Evolutionary conservation across 257 asterid species (phyloP).

Genomic region (Oldenlandia corymbosa): DNA sequence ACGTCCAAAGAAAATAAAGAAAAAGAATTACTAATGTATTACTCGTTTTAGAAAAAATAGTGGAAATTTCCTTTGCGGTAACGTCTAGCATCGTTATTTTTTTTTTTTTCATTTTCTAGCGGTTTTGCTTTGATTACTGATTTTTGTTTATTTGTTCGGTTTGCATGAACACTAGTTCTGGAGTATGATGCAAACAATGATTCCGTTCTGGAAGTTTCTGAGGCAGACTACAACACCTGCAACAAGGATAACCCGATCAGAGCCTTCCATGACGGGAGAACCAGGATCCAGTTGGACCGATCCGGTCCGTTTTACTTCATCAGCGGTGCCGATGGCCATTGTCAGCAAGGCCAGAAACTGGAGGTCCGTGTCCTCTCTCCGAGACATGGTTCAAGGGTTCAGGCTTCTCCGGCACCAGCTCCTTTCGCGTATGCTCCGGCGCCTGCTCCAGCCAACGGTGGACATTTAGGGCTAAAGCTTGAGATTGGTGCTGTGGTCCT

Average conservation of each 20-base stretch:
- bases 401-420: neutral
- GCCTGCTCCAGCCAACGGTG: conserved; percentile 26
- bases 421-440: conserved; percentile 23
- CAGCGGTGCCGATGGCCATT: conserved; percentile 63
- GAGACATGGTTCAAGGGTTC: conserved; percentile 7
- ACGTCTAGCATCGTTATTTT: too few species aligned
- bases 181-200: conserved; percentile 41
- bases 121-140: neutral
- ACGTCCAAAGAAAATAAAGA: too few species aligned
- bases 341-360: conserved; percentile 52
- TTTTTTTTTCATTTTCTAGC: too few species aligned
- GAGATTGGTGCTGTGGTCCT: conserved; percentile 6
- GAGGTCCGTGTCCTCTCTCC: conserved; percentile 38
- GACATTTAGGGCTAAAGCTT: neutral
- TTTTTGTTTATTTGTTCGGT: too few species aligned
- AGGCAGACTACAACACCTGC: conserved; percentile 41
- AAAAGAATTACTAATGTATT: too few species aligned
- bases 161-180: conserved; percentile 25
- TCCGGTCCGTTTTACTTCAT: conserved; percentile 56
- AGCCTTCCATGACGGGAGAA: conserved; percentile 37
- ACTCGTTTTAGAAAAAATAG: too few species aligned
- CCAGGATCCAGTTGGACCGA: conserved; percentile 29
- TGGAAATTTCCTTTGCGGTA: too few species aligned
- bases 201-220: conserved; percentile 37
- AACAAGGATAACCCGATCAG: conserved; percentile 33